Conservation (phyloP, 1,284 basidiomycete genomes). For the Ganoderma lingzhi region DNA sequence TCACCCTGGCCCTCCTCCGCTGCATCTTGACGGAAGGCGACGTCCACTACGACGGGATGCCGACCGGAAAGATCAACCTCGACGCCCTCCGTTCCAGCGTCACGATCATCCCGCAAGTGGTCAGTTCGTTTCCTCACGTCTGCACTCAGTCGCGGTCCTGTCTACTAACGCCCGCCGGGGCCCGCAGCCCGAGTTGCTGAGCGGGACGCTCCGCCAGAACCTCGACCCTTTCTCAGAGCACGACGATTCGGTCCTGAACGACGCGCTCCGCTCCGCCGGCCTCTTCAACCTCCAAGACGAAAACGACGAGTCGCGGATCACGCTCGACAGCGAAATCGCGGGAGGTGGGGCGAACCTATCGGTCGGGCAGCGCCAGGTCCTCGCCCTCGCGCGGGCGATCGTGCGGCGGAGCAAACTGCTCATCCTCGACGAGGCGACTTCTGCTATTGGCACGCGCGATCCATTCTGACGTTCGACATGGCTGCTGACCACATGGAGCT, state of each 20-base stretch:
- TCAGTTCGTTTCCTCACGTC: constrained; percentile 16
- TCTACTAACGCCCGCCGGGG: neutral
- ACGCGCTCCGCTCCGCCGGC: constrained; percentile 53
- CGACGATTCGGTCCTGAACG: constrained; percentile 72
- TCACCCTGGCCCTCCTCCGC: constrained; percentile 51
- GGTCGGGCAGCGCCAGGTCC: constrained; percentile 65
- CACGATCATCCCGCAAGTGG: constrained; percentile 54
- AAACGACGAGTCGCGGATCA: constrained; percentile 58
- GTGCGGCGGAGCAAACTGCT: constrained; percentile 66
- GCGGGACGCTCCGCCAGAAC: constrained; percentile 65
- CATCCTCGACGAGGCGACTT: constrained; percentile 63
- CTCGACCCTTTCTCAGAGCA: constrained; percentile 79
- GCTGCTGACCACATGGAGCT: neutral
- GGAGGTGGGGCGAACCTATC: constrained; percentile 69
- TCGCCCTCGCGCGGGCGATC: constrained; percentile 68
- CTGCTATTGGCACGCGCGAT: constrained; percentile 33
- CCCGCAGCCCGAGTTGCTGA: constrained; percentile 68
- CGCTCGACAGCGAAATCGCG: constrained; percentile 61
- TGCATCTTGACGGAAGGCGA: constrained; percentile 56
- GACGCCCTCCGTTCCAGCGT: constrained; percentile 59
- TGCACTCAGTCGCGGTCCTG: neutral
- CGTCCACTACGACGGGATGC: constrained; percentile 46
- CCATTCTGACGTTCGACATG: too few species aligned
- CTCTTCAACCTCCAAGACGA: constrained; percentile 60
- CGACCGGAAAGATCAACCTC: constrained; percentile 59